These are phyloP conservation scores for Erodium trifolium DNA, from an alignment of 441 rosid species.

Conservation along the genomic window DNA sequence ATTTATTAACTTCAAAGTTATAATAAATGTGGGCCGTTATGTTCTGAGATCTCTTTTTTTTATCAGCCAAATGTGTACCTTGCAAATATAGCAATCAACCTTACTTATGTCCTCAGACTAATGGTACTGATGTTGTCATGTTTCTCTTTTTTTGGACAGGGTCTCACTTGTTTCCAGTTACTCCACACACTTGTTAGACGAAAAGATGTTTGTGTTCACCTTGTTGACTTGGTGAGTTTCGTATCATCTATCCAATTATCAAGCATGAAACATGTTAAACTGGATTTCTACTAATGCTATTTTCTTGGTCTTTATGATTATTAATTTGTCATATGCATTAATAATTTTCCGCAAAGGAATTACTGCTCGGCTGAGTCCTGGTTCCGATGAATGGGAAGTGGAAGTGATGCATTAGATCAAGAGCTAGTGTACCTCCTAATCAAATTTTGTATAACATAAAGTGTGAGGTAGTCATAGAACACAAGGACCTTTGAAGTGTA, in stretches of 20 bases:
- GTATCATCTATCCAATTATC: background rate
- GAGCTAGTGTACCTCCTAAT: background rate
- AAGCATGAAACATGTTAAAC: too few species aligned
- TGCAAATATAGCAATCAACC: too few species aligned
- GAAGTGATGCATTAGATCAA: background rate
- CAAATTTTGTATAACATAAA: background rate
- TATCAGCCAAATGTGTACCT: too few species aligned
- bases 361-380: background rate
- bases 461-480: background rate
- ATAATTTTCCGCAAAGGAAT: background rate
- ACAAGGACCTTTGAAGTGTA: background rate
- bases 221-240: conserved; percentile 70
- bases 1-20: too few species aligned
- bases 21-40: background rate
- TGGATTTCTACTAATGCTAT: background rate
- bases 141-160: conserved; percentile 33
- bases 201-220: conserved; percentile 66
- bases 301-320: background rate
- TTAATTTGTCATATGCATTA: too few species aligned
- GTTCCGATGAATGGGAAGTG: background rate
- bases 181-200: conserved; percentile 76
- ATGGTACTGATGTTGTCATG: conserved; percentile 3
- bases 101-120: too few species aligned
- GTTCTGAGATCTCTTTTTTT: background rate
- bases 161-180: conserved; percentile 67